These are phyloP conservation scores for Pseudohalonectria lignicola DNA, from an alignment of 2,329 filamentous ascomycete species.

Conservation along the genomic window DNA sequence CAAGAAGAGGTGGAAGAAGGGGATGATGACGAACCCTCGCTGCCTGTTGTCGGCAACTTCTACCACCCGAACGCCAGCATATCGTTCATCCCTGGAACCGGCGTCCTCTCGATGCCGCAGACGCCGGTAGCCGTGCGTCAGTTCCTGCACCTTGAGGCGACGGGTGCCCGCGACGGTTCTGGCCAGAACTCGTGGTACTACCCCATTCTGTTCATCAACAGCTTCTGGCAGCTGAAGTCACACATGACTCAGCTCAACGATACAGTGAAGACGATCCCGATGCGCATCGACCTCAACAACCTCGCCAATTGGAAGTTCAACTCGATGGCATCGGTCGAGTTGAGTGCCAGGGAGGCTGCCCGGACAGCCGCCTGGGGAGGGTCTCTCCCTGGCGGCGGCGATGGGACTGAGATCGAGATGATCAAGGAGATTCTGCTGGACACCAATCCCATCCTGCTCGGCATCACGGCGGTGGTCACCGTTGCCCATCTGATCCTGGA, in stretches of 20 bases:
- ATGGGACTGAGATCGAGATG: slow-evolving; percentile 92
- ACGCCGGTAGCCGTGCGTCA: slow-evolving; percentile 66
- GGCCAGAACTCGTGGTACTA: slow-evolving; percentile 91
- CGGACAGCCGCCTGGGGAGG: slow-evolving; percentile 67
- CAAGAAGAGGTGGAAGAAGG: slow-evolving; percentile 38
- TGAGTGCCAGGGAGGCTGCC: slow-evolving; percentile 74
- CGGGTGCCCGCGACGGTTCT: slow-evolving; percentile 68
- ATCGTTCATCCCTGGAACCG: slow-evolving; percentile 73
- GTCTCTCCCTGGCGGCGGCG: slow-evolving; percentile 63
- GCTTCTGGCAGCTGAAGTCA: slow-evolving; percentile 88
- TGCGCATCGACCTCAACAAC: slow-evolving; percentile 77
- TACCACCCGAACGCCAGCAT: slow-evolving; percentile 94
- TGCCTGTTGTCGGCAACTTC: slow-evolving; percentile 69
- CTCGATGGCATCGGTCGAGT: slow-evolving; percentile 72
- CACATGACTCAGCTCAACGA: slow-evolving; percentile 91
- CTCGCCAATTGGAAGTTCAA: slow-evolving; percentile 84
- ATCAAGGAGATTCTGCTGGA: slow-evolving; percentile 92
- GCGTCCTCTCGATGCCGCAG: slow-evolving; percentile 53
- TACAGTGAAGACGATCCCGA: slow-evolving; percentile 69
- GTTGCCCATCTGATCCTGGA: slow-evolving; percentile 92
- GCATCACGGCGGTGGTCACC: slow-evolving; percentile 72
- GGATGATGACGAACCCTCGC: slow-evolving; percentile 40
- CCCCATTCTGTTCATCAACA: slow-evolving; percentile 85
- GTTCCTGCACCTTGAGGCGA: slow-evolving; percentile 69
- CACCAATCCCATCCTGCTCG: slow-evolving; percentile 85